phyloP scores from a whole-genome alignment of 768 basidiomycete species.

The Lentinula raphanica region DNA sequence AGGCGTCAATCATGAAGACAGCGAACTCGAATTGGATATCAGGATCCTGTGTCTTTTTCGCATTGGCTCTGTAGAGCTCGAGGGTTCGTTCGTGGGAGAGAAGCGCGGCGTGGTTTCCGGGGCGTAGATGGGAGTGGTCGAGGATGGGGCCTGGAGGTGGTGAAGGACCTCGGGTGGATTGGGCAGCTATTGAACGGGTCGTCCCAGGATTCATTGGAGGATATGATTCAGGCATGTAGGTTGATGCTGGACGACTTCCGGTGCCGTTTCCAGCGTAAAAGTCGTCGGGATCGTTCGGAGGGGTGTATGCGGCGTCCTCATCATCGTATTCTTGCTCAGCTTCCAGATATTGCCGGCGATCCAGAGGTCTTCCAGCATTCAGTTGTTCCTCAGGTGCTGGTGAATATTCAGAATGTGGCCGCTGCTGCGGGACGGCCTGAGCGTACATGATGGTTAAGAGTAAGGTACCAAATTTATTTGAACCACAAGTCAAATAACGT shows the following conservation, averaged over 20 bases:
- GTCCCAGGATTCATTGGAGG: slow-evolving; percentile 12
- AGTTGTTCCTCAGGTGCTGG: slow-evolving; percentile 17
- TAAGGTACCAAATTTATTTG: not conserved
- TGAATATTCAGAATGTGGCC: slow-evolving; percentile 20
- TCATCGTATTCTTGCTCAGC: slow-evolving; percentile 28
- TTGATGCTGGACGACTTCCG: slow-evolving; percentile 23
- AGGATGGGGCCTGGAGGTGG: slow-evolving; percentile 67
- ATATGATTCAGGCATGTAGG: slow-evolving; percentile 18
- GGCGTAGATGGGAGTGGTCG: slow-evolving; percentile 89
- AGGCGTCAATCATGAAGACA: slow-evolving; percentile 97
- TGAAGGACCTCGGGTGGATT: slow-evolving; percentile 62
- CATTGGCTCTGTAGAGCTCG: slow-evolving; percentile 95
- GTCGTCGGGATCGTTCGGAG: slow-evolving; percentile 40
- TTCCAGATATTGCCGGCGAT: slow-evolving; percentile 19
- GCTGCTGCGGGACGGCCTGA: slow-evolving; percentile 16
- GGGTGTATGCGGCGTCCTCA: slow-evolving; percentile 33
- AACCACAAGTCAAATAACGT: not conserved
- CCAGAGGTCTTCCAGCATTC: slow-evolving; percentile 9
- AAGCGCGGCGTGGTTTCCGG: slow-evolving; percentile 88
- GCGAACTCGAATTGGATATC: slow-evolving; percentile 98
- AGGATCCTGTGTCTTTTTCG: slow-evolving; percentile 97
- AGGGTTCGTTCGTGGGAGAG: slow-evolving; percentile 95
- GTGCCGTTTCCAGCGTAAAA: slow-evolving; percentile 37
- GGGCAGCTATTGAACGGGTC: slow-evolving; percentile 27
- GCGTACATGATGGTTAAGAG: slow-evolving; percentile 20